A percentile compares a stretch with the other conserved stretches of the same genome.
Conservation (phyloP, 371 early-diverging fungal genomes). For the Rhizopus sp. region DNA sequence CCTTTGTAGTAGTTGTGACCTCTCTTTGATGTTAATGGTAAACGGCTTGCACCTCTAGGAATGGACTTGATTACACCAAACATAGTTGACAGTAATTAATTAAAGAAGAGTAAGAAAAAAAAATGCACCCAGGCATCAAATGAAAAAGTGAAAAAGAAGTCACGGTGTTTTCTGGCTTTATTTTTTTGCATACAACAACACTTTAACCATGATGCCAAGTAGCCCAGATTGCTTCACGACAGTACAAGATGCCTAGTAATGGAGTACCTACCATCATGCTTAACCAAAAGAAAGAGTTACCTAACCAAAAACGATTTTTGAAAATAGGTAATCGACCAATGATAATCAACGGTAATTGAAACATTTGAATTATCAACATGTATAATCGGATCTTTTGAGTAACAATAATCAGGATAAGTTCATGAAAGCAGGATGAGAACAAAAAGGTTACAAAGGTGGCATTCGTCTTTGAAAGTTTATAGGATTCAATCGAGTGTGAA, state of each 20-base stretch:
- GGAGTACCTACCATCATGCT: slow-evolving; percentile 83
- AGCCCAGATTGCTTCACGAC: slow-evolving; percentile 54
- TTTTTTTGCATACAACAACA: neutral
- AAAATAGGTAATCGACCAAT: slow-evolving; percentile 63
- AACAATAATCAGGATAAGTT: slow-evolving; percentile 83
- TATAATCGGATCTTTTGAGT: slow-evolving; percentile 76
- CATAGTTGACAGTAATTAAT: slow-evolving; percentile 37
- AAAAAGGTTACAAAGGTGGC: slow-evolving; percentile 88
- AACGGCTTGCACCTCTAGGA: slow-evolving; percentile 73
- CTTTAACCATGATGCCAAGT: neutral
- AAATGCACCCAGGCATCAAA: slow-evolving; percentile 2
- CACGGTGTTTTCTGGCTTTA: neutral
- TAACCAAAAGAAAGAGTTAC: slow-evolving; percentile 89
- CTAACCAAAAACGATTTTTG: slow-evolving; percentile 62
- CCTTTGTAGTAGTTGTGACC: slow-evolving; percentile 88
- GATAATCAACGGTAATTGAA: slow-evolving; percentile 90
- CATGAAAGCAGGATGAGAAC: slow-evolving; percentile 86
- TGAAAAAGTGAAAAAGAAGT: neutral
- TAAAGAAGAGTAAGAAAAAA: slow-evolving; percentile 6
- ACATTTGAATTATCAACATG: slow-evolving; percentile 88
- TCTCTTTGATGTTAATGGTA: slow-evolving; percentile 78
- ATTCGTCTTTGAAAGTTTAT: slow-evolving; percentile 71
- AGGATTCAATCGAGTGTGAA: slow-evolving; percentile 74
- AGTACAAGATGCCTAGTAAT: slow-evolving; percentile 76
- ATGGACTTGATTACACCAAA: slow-evolving; percentile 74